phyloP scores from a whole-genome alignment of 192 early-diverging fungal genomes.

The Allomyces macrogynus region DNA sequence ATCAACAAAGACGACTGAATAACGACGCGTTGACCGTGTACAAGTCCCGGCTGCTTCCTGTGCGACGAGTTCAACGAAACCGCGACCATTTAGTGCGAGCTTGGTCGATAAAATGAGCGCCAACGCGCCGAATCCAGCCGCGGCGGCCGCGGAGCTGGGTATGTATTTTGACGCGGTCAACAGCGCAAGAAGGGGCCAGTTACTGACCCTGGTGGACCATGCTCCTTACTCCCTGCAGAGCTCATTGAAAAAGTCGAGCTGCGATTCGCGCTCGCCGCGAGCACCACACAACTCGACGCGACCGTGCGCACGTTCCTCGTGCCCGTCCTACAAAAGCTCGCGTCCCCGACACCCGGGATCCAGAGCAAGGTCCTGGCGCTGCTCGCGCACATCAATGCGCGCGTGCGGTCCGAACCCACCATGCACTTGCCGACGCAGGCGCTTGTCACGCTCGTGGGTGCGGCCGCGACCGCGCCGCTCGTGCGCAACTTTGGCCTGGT shows the following conservation, averaged over 20 bases:
- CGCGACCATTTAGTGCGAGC: too few species aligned
- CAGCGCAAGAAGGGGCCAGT: too few species aligned
- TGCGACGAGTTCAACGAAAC: too few species aligned
- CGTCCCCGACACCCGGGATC: slow-evolving; percentile 13
- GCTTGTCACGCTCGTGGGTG: slow-evolving; percentile 37
- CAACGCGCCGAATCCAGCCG: too few species aligned
- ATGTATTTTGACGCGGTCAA: too few species aligned
- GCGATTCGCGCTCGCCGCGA: slow-evolving; percentile 37
- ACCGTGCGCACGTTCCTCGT: slow-evolving; percentile 36
- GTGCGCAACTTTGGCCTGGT: slow-evolving; percentile 64
- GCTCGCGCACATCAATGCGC: slow-evolving; percentile 65
- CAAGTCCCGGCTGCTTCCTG: too few species aligned
- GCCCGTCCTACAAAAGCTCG: slow-evolving; percentile 49
- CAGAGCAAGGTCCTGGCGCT: slow-evolving; percentile 43
- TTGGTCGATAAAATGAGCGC: too few species aligned
- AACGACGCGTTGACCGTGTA: too few species aligned
- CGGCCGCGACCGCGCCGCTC: slow-evolving; percentile 14
- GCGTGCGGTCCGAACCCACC: slow-evolving; percentile 36
- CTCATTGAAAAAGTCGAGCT: slow-evolving; percentile 63
- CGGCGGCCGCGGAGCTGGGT: too few species aligned
- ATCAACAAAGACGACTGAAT: too few species aligned
- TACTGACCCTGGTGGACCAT: too few species aligned
- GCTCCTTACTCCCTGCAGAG: slow-evolving; percentile 6
- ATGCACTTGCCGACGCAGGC: slow-evolving; percentile 41
- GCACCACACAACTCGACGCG: slow-evolving; percentile 26